Evolutionary conservation across 768 basidiomycete species (phyloP), one percentile per base, ranked within the genome.

Genomic region (Amanita rubescens): DNA sequence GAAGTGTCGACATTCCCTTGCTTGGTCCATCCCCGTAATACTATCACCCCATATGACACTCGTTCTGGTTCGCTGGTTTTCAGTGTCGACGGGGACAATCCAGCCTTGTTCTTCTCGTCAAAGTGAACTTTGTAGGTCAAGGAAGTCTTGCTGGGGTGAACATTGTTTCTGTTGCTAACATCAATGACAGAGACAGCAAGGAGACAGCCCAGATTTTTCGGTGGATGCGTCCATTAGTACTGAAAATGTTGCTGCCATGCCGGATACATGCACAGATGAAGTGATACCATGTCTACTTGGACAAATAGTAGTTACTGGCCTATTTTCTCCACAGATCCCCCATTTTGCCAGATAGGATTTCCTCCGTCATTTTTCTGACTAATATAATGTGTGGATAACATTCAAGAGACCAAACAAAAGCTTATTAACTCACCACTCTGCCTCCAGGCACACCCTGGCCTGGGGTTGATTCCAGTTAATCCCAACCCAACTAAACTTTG

Each of bases 21-120:
- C 90, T 32, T 99, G 95, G 95, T 77, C 78, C 2, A 84, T 90
- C 52, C 80, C 89, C 5, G 67, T 75, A 20, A 75, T 98, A 57
- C 79, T 81, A 3, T 59, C 78, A 1, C 69, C 75, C 9, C n/a
- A n/a, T 82, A 83, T 48, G 77, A 78, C 25, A 77, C 73, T 20
- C 77, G 80, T 30, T 85, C 84, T 1, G 95, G 95, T 8, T 89
- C 83, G n/a, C 74, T 98, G 60, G 90, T 97, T 61, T 97, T 97
- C 71, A 86, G 78, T 39, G 83, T 93, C n/a, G 46, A 83, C 82
- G 6, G 91, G 3, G 89, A 92, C 57, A 93, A 95, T 58, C 69
- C 76, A 0, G 83, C 80, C 3, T 80, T 79, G 9, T 95, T 96
- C 74, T 99, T 97, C n/a, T n/a, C n/a, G 91, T 99, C 46, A 76